Evolutionary conservation across 1,139 yeast genomes (phyloP).

Genomic region (Yamadazyma dendronema): DNA sequence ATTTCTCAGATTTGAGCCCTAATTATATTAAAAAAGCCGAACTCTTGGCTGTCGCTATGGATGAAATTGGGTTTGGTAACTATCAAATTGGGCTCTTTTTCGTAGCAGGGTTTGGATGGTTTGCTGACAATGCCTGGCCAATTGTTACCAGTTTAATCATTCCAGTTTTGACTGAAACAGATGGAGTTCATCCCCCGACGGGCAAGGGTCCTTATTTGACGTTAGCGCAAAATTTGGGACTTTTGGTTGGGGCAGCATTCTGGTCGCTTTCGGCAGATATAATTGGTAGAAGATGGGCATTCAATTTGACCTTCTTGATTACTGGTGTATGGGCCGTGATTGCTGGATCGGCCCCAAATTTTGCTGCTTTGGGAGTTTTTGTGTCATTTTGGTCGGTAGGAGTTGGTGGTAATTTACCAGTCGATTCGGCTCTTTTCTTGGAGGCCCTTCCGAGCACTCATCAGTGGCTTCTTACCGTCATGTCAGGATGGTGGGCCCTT

Average conservation of each 20-base stretch:
- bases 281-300: conserved; percentile 45
- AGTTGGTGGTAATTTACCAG: conserved; percentile 46
- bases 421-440: conserved; percentile 43
- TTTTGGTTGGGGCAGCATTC: conserved; percentile 40
- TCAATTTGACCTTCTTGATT: conserved; percentile 39
- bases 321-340: conserved; percentile 39
- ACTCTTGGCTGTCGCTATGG: conserved; percentile 34
- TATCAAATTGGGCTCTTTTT: conserved; percentile 41
- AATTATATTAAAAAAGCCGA: conserved; percentile 34
- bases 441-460: conserved; percentile 40
- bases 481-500: conserved; percentile 46
- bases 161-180: conserved; percentile 31
- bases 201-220: conserved; percentile 37
- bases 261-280: conserved; percentile 44
- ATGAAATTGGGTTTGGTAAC: conserved; percentile 42
- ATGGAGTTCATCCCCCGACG: conserved; percentile 39
- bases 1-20: conserved; percentile 11
- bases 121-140: conserved; percentile 46
- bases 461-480: conserved; percentile 42
- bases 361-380: conserved; percentile 39
- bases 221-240: conserved; percentile 43
- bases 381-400: conserved; percentile 45
- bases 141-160: conserved; percentile 37
- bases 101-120: conserved; percentile 48
- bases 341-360: conserved; percentile 41